Conservation (phyloP, 2,329 filamentous ascomycete genomes). For the Talaromyces sp. region DNA sequence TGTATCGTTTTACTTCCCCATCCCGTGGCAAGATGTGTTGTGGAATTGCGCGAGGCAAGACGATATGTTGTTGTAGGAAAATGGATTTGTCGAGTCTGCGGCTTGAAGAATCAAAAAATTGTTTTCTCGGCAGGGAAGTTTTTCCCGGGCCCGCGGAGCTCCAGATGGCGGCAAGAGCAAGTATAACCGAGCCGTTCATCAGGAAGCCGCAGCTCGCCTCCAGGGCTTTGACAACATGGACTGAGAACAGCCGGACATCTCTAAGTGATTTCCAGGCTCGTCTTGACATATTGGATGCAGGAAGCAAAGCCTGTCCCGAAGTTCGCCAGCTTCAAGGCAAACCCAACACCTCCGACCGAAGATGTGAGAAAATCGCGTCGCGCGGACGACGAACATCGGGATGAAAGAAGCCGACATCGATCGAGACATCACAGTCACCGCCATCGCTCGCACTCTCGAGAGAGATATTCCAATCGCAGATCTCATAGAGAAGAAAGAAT, state of each 20-base stretch:
- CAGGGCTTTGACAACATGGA: constrained; percentile 31
- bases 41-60: constrained; percentile 2
- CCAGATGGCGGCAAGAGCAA: constrained; percentile 18
- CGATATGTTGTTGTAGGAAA: constrained; percentile 1
- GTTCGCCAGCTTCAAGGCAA: constrained; percentile 70
- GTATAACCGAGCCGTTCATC: constrained; percentile 16
- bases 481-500: constrained; percentile 17
- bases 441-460: constrained; percentile 23
- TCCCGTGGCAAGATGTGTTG: background rate
- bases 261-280: background rate
- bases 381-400: constrained; percentile 19
- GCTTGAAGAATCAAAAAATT: constrained; percentile 22
- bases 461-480: constrained; percentile 20
- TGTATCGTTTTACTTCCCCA: constrained; percentile 8
- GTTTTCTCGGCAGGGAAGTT: constrained; percentile 24
- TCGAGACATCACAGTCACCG: constrained; percentile 25
- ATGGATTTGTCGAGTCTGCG: background rate
- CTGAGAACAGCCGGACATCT: constrained; percentile 31
- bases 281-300: constrained; percentile 21
- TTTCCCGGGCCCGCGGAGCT: constrained; percentile 23
- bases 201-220: background rate
- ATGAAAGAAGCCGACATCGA: constrained; percentile 24
- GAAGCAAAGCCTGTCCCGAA: constrained; percentile 56
- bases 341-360: constrained; percentile 27
- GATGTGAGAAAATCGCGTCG: constrained; percentile 17